These are phyloP conservation scores for Fistulifera solaris DNA, from an alignment of 108 stramenopile species.

Conservation along the genomic window DNA sequence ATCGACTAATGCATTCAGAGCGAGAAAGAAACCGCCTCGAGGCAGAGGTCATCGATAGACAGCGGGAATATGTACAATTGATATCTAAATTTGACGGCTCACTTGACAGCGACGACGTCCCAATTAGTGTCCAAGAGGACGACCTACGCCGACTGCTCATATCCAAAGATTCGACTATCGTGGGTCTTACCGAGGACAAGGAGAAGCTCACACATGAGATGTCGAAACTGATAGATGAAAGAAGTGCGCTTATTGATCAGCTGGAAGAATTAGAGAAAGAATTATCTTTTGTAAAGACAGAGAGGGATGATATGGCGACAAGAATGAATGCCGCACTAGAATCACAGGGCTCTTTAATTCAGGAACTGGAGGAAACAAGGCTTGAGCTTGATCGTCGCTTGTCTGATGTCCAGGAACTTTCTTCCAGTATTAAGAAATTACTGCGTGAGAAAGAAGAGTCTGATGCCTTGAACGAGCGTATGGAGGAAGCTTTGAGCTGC, in stretches of 20 bases:
- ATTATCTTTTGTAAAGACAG: constrained; percentile 1
- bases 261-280: not conserved
- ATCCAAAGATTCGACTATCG: no score
- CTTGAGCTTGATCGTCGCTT: not conserved
- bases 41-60: not conserved
- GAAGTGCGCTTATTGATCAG: not conserved
- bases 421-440: not conserved
- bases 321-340: not conserved
- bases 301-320: constrained; percentile 3
- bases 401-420: constrained; percentile 8
- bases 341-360: not conserved
- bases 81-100: no score
- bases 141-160: no score
- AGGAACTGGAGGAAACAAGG: constrained; percentile 1
- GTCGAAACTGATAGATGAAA: not conserved
- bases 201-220: not conserved
- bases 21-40: not conserved
- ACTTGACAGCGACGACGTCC: no score
- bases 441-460: constrained; percentile 4
- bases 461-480: not conserved
- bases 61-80: no score
- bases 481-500: not conserved
- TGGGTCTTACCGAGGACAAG: no score
- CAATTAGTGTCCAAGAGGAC: no score
- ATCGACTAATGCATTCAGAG: not conserved